These are phyloP conservation scores for Telopea speciosissima DNA, from an alignment of 177 flowering plant genomes.

Conservation along the genomic window DNA sequence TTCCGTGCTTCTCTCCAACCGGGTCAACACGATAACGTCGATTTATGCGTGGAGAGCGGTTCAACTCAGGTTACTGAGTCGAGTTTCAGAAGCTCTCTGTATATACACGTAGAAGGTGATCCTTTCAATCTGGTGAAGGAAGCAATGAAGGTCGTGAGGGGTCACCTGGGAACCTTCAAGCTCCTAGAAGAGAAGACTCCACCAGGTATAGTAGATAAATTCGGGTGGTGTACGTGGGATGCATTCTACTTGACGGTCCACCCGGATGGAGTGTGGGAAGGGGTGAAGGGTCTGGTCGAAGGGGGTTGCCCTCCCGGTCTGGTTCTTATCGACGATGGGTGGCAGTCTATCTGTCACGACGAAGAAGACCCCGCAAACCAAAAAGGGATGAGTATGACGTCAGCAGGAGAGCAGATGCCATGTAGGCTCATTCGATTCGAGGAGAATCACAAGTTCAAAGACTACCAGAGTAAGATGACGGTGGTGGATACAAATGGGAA, in stretches of 20 bases:
- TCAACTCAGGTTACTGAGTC: conserved; percentile 41
- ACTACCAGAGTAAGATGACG: conserved; percentile 42
- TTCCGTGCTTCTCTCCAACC: conserved; percentile 77
- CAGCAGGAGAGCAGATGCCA: conserved; percentile 93
- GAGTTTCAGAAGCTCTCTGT: conserved; percentile 34
- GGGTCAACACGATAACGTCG: conserved; percentile 47
- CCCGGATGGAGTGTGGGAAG: conserved; percentile 76
- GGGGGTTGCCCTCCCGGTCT: conserved; percentile 91
- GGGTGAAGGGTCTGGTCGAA: conserved; percentile 54
- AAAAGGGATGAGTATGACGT: conserved; percentile 22
- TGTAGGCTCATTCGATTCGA: conserved; percentile 61
- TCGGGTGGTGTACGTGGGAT: conserved; percentile 99
- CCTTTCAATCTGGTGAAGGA: conserved; percentile 62
- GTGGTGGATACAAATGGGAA: neutral
- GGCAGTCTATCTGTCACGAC: conserved; percentile 42
- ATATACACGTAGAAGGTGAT: conserved; percentile 65
- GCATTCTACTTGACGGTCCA: conserved; percentile 84
- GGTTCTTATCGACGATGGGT: conserved; percentile 83
- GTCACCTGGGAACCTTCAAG: conserved; percentile 64
- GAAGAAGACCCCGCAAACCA: conserved; percentile 31
- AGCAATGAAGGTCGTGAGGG: conserved; percentile 50
- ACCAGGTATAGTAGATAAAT: conserved; percentile 80
- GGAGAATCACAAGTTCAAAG: conserved; percentile 79
- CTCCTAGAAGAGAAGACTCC: conserved; percentile 74
- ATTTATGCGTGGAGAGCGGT: conserved; percentile 78